phyloP scores from a whole-genome alignment of 129 eudicot genomes.

The Lactuca saligna region DNA sequence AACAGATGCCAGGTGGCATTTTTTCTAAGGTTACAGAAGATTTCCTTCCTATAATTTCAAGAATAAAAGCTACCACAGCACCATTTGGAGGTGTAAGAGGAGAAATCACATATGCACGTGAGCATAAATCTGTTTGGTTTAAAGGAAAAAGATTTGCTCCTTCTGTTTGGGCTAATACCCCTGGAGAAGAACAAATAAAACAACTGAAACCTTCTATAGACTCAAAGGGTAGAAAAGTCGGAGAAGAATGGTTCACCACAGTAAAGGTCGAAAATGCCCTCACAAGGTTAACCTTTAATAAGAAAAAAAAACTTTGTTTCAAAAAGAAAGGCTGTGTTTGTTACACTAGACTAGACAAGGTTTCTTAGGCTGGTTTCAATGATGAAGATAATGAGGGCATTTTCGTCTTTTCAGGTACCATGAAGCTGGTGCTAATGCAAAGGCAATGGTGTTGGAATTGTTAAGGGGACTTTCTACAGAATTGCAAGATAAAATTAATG shows the following conservation, averaged over 20 bases:
- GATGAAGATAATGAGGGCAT: too few species aligned
- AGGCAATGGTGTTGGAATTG: slow-evolving; percentile 64
- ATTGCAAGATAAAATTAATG: slow-evolving; percentile 66
- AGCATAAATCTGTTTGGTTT: slow-evolving; percentile 92
- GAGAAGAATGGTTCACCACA: slow-evolving; percentile 98
- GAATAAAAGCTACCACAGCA: slow-evolving; percentile 77
- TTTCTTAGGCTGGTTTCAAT: too few species aligned
- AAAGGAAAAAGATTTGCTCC: slow-evolving; percentile 89
- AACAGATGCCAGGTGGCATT: slow-evolving; percentile 8
- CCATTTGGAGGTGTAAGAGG: slow-evolving; percentile 92
- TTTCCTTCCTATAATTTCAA: slow-evolving; percentile 69
- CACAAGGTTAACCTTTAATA: slow-evolving; percentile 47
- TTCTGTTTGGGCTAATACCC: slow-evolving; percentile 74
- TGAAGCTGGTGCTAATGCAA: slow-evolving; percentile 85
- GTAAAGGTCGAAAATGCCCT: slow-evolving; percentile 83
- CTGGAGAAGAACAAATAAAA: slow-evolving; percentile 89
- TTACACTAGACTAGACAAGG: too few species aligned
- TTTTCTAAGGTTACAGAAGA: slow-evolving; percentile 71
- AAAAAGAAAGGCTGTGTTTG: too few species aligned
- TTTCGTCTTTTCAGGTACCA: slow-evolving; percentile 54
- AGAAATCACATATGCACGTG: slow-evolving; percentile 84
- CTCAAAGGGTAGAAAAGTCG: slow-evolving; percentile 92
- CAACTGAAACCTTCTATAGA: slow-evolving; percentile 73
- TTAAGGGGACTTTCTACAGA: slow-evolving; percentile 78
- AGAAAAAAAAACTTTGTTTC: neutral